Percentiles rank a stretch among this genome's conserved stretches.
phyloP scores from a whole-genome alignment of 345 rosid genomes.

The Ailanthus altissimus region DNA sequence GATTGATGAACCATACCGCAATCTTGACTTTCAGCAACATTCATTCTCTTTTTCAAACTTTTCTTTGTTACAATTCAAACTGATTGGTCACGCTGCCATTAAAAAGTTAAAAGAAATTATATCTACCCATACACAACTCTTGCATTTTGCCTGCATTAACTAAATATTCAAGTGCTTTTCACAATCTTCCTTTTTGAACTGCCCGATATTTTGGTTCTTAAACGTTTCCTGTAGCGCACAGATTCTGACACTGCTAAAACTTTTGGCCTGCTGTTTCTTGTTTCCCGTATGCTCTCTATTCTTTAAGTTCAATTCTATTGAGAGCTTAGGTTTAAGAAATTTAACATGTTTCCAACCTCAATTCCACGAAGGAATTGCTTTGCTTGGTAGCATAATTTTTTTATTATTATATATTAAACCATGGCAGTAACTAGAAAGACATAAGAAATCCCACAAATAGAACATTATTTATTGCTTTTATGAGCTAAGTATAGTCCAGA shows the following conservation, averaged over 20 bases:
- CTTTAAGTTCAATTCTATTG: background rate
- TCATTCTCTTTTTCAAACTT: constrained; percentile 5
- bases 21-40: constrained; percentile 23
- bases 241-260: background rate
- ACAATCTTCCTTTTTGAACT: background rate
- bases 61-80: constrained; percentile 16
- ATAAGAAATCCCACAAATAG: background rate
- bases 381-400: too few relatives aligned
- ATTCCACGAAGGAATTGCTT: background rate
- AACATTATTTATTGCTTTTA: background rate
- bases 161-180: background rate
- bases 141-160: background rate
- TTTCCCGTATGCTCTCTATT: background rate
- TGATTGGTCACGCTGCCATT: constrained; percentile 3
- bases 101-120: background rate
- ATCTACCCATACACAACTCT: background rate
- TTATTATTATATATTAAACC: background rate
- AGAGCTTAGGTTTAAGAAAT: background rate
- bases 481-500: background rate
- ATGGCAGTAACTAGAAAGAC: background rate
- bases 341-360: background rate
- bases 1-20: constrained; percentile 4
- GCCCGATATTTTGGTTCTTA: background rate
- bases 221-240: background rate
- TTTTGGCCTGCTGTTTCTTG: background rate